Evolutionary conservation across 257 asterid genomes (phyloP), one percentile per base, ranked within the genome.

Genomic region (Capsicum baccatum): DNA sequence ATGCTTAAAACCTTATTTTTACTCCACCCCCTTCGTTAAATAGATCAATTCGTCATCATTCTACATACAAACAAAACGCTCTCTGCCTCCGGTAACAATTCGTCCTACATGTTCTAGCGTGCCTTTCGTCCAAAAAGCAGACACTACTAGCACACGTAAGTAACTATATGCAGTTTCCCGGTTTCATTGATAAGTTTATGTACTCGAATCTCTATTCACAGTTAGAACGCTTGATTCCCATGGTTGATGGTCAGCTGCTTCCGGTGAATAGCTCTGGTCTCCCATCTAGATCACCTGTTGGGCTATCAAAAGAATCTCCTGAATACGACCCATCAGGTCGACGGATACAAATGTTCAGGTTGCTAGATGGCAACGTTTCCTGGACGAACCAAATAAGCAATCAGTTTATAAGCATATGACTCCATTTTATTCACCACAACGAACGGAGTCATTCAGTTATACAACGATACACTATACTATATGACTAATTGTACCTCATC

Each of bases 401-500:
- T 26, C 82, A 78, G 82, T 26, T 54, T 4, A 26, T 35, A 76
- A 50, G 62, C 79, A 47, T 74, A 39, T 39, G 44, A 39, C 44
- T 3, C 44, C 44, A 39, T 39, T 39, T 39, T 39, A 39, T 39
- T 39, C 44, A 39, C 44, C 44, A 3, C 44, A 39, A 39, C 4
- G 44, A 39, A 39, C 3, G 6, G 44, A 39, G 44, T 39, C 5
- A 39, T 39, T 39, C 44, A 39, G 0, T 39, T 39, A 39, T 39
- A 39, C 44, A 39, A 39, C 9, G 14, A 69, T 3, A 39, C 6
- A 78, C 82, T 78, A 9, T 52, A 50, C 26, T 52, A 8, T 74
- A 66, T 19, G 50, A 56, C 64, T 26, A 6, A 66, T 15, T 39
- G 60, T 91, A 96, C 99, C 97, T 91, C 91, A 88, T 93, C 96